Evolutionary conservation across 192 early-diverging fungal species (phyloP), one percentile per base, ranked within the genome.

Genomic region (Coemansia sp.): DNA sequence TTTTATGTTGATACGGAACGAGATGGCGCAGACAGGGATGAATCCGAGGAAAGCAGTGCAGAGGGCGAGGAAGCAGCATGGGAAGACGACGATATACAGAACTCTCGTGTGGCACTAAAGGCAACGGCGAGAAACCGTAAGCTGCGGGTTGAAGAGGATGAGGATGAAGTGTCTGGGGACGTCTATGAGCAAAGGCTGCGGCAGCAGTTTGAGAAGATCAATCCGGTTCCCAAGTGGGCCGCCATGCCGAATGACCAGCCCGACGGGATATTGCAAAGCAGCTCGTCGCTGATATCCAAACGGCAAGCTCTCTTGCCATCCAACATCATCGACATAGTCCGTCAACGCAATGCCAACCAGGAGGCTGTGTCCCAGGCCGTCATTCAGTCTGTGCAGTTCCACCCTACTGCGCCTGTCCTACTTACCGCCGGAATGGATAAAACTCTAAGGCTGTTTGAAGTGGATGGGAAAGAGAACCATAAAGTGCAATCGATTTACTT

Each of bases 401-500:
- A 98, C 61, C 96, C 96, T 8, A 89, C 82, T 40, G 87, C 91
- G 9, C 86, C 87, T 39, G 90, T 97, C 18, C 51, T 97, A 41
- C 58, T 98, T 62, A 96, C 94, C 0, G 88, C 87, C 3, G 93
- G 94, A 6, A 79, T 89, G 18, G 95, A 98, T 69, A 86, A 84
- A 58, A 94, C 94, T 12, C 56, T 98, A 56, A 80, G 90, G 7
- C 61, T 98, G 38, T 96, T 96, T 42, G 72, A 92, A 45, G 82
- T 96, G 6, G 94, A 98, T 49, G 94, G 94, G 16, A 93, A 92
- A 69, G 63, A 88, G 31, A 98, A 98, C 71, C 90, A 86, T 40
- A 89, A 94, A 71, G 83, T 98, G 49, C 92, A 94, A 76, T 88
- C 86, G 9, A 71, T 97, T n/a, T 82, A 82, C 53, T 83, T 95